Conservation (phyloP, 164 flowering plant species). For the Macadamia tetraphylla region DNA sequence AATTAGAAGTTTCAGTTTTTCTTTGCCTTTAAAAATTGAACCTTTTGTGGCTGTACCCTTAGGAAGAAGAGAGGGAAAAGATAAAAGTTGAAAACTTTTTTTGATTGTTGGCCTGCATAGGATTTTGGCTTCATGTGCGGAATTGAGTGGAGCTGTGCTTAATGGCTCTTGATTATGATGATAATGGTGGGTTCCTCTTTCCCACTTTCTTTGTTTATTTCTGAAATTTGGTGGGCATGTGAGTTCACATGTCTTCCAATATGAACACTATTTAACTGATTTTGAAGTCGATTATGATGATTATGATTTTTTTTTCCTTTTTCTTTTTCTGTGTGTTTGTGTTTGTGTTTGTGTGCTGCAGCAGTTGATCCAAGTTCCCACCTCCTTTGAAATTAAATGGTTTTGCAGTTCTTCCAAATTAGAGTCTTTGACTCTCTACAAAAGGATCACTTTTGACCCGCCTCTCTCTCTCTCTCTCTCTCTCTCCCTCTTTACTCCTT, state of each 20-base stretch:
- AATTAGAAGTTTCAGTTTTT: constrained; percentile 14
- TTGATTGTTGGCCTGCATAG: neutral
- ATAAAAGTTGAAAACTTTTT: neutral
- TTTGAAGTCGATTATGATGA: neutral
- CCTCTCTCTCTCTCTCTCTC: neutral
- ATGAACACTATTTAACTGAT: neutral
- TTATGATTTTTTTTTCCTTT: neutral
- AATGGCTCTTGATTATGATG: neutral
- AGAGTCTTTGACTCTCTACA: neutral
- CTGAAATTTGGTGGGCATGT: constrained; percentile 10
- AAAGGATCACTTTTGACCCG: neutral
- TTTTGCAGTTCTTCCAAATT: neutral
- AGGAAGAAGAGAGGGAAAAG: too few relatives aligned
- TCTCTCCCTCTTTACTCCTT: neutral
- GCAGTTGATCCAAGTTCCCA: neutral
- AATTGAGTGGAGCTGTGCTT: neutral
- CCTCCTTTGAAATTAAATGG: constrained; percentile 1
- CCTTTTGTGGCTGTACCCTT: neutral
- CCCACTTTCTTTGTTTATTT: neutral
- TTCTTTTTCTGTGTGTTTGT: neutral
- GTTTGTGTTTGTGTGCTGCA: too few relatives aligned
- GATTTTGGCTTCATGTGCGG: neutral
- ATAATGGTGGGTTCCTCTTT: neutral
- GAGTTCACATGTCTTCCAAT: constrained; percentile 10
- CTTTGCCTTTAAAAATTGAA: neutral